Evolutionary conservation across 306 rosid genomes (phyloP).

Genomic region (Neltuma alba): DNA sequence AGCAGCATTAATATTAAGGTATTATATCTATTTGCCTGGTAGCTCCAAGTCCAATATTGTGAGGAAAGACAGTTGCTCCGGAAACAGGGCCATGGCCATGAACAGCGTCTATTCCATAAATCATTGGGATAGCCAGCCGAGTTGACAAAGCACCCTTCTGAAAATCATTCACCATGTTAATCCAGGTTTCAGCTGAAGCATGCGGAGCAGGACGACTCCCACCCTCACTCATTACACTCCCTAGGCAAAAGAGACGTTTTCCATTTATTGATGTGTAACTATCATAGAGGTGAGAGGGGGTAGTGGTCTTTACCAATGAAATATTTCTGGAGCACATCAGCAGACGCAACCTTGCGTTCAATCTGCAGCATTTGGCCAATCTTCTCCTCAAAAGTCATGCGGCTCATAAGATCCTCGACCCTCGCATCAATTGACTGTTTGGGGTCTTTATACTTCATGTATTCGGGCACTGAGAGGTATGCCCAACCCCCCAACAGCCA

Average conservation of each 20-base stretch:
- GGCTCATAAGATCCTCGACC: background rate
- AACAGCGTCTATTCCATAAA: conserved; percentile 75
- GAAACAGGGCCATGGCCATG: conserved; percentile 69
- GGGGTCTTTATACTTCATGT: conserved; percentile 1
- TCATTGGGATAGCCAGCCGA: conserved; percentile 69
- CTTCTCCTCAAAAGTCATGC: conserved; percentile 19
- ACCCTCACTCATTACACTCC: conserved; percentile 63
- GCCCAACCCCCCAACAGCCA: background rate
- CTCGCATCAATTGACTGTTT: background rate
- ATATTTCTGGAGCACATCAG: background rate
- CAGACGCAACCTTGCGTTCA: conserved; percentile 12
- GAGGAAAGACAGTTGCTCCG: conserved; percentile 78
- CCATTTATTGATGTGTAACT: background rate
- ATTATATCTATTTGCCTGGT: conserved; percentile 49
- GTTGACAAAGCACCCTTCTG: conserved; percentile 60
- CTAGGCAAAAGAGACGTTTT: conserved; percentile 28
- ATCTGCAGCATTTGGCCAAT: conserved; percentile 26
- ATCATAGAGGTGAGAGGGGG: background rate
- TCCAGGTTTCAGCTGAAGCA: conserved; percentile 65
- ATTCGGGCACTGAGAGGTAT: background rate
- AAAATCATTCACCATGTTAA: conserved; percentile 63
- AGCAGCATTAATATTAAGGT: background rate
- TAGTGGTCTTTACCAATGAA: background rate
- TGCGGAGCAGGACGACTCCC: conserved; percentile 62
- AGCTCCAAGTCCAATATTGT: conserved; percentile 78